Base-by-base conservation (phyloP, 371 early-diverging fungal species). In the Mucor saturninus region DNA sequence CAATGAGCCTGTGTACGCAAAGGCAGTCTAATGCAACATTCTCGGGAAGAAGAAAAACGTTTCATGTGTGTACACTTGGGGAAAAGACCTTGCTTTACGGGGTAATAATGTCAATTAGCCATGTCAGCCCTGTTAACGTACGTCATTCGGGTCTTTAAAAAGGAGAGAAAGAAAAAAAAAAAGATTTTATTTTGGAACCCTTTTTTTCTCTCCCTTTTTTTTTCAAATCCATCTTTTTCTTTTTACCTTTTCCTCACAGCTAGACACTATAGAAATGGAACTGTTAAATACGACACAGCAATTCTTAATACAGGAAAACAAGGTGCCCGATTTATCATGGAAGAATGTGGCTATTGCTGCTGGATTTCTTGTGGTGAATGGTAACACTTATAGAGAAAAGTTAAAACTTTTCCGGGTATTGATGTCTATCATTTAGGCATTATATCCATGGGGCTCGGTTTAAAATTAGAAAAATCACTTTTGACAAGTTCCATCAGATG, bases 401-500 rank as follows among this genome's bases (percentile, higher is more conserved):
- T 45, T 45, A 45, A 5, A 14, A 0, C 13, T 15, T n/a, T 14
- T 45, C 21, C 15, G n/a, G 13, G 7, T 7, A 10, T 11, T 42
- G 13, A 10, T 42, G n/a, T 42, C 4, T 4, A 42, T 42, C 4
- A 46, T 8, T 49, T 74, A 83, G 88, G 84, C 11, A 43, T 74
- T 0, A 76, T 91, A 26, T 92, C 92, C 0, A 42, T 80, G 7
- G 66, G 69, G 39, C 67, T 92, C 15, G 81, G 84, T 0, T 76
- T 92, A n/a, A 76, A 78, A 3, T 68, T 92, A 6, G 87, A 86
- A 59, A 81, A 68, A 45, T 81, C 85, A 2, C 68, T 92, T 29
- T 57, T 90, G 15, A 79, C 90, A 28, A 83, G 88, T 7, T 81
- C 90, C 2, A 54, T 83, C 15, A 78, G 89, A 10, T 88, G 88